Evolutionary conservation across 108 stramenopile species (phyloP).

Genomic region (Discostella pseudostelligera): DNA sequence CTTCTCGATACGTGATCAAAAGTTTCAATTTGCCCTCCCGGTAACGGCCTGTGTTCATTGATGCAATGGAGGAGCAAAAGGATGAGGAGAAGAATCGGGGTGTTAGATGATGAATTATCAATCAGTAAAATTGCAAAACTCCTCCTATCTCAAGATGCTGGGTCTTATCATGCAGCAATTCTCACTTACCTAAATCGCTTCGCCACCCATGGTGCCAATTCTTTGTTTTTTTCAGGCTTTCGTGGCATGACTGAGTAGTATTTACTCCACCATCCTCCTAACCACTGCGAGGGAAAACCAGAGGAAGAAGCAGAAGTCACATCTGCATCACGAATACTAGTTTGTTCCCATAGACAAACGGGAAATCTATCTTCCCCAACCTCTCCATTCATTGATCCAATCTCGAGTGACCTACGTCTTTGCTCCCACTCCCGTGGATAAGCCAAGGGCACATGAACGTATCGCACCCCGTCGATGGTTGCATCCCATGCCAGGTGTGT

Average conservation of each 20-base stretch:
- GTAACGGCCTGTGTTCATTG: neutral
- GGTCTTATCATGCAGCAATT: too few species aligned
- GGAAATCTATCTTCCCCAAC: slow-evolving; percentile 22
- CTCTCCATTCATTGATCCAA: slow-evolving; percentile 42
- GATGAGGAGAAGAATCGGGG: too few species aligned
- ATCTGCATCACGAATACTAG: neutral
- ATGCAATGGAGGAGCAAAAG: too few species aligned
- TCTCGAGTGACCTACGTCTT: slow-evolving; percentile 34
- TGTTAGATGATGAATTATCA: neutral
- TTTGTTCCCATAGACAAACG: slow-evolving; percentile 37
- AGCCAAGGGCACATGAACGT: slow-evolving; percentile 39
- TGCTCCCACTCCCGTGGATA: slow-evolving; percentile 52
- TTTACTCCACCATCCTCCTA: slow-evolving; percentile 50
- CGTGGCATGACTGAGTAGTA: slow-evolving; percentile 36
- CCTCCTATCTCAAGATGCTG: too few species aligned
- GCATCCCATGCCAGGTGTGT: slow-evolving; percentile 42
- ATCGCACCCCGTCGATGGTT: slow-evolving; percentile 27
- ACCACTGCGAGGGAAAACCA: slow-evolving; percentile 35
- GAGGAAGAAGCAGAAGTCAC: neutral
- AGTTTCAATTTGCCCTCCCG: slow-evolving; percentile 18
- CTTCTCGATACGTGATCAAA: slow-evolving; percentile 34
- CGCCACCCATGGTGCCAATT: slow-evolving; percentile 45
- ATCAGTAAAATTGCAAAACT: too few species aligned
- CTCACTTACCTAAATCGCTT: slow-evolving; percentile 24
- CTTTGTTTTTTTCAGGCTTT: slow-evolving; percentile 32